Evolutionary conservation across 148 eudicot genomes (phyloP), one percentile per base, ranked within the genome.

Genomic region (Nyssa sinensis): DNA sequence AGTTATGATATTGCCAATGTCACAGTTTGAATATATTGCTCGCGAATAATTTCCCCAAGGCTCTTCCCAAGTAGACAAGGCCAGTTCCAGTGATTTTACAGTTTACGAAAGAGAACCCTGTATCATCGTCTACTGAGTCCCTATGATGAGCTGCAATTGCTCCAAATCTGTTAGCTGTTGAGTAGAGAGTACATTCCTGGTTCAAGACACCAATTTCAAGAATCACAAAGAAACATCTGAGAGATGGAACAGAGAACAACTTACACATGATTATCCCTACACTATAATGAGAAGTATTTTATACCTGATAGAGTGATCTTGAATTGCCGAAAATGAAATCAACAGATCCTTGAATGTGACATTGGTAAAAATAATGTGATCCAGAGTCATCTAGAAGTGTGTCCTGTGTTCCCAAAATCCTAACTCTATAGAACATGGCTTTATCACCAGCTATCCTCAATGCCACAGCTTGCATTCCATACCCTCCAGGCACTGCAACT

Each of bases 301-400:
- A 37, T 75, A 93, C 98, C 88, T 81, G 84, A 74, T 88, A 95
- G 17, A 93, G 80, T 7, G 99, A 96, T 80, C 80, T 88, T 4
- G 94, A 89, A 62, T 87, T 87, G 73, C 99, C 99, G 71, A 86
- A 96, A 30, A 96, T 89, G 87, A 91, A 96, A 74, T 96, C 99
- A 5, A 87, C 69, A 2, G 98, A 75, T 23, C 99, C 99, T 76
- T 89, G 90, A 53, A 96, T 93, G 75, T 74, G 80, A 79, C 89
- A 93, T 29, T 85, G 80, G 74, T 77, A 81, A 16, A 88, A 91
- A 55, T 82, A 93, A 73, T 96, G 99, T 34, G 93, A 80, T 28
- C 99, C 98, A 13, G 37, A 16, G 23, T 90, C 94, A 74, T 96
- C 98, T n/a, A 93, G 77, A 12, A 96, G 85, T 16, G 97, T 95